Evolutionary conservation across 768 basidiomycete species (phyloP).

Genomic region (Galerina marginata): DNA sequence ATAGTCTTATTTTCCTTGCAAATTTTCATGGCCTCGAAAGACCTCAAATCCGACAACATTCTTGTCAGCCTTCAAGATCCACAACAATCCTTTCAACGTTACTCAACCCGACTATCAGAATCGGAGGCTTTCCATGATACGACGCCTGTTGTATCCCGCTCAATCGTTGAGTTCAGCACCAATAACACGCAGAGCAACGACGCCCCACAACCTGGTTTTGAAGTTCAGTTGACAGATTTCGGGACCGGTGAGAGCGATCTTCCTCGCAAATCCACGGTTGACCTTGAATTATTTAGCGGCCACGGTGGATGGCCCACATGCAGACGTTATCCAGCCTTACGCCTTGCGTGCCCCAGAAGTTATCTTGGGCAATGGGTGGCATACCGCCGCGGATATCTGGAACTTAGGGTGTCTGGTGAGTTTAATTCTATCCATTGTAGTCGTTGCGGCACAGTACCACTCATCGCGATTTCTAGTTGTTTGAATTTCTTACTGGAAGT

Average conservation of each 20-base stretch:
- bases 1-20: neutral
- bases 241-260: slow-evolving; percentile 4
- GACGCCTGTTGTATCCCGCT: neutral
- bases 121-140: neutral
- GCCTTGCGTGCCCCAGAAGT: slow-evolving; percentile 36
- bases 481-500: slow-evolving; percentile 28
- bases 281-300: slow-evolving; percentile 6
- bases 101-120: neutral
- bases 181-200: neutral
- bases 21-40: slow-evolving; percentile 1
- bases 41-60: slow-evolving; percentile 26
- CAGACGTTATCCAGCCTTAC: slow-evolving; percentile 25
- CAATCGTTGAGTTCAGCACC: neutral
- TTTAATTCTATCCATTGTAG: neutral
- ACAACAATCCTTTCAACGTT: neutral
- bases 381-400: slow-evolving; percentile 36
- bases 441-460: neutral
- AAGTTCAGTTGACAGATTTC: neutral
- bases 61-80: slow-evolving; percentile 10
- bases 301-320: slow-evolving; percentile 8
- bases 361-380: slow-evolving; percentile 28
- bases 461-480: slow-evolving; percentile 18
- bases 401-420: slow-evolving; percentile 35
- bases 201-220: neutral
- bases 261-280: neutral